Evolutionary conservation across 495 filamentous ascomycete genomes (phyloP).

Genomic region (Hypoxylon perforatum): DNA sequence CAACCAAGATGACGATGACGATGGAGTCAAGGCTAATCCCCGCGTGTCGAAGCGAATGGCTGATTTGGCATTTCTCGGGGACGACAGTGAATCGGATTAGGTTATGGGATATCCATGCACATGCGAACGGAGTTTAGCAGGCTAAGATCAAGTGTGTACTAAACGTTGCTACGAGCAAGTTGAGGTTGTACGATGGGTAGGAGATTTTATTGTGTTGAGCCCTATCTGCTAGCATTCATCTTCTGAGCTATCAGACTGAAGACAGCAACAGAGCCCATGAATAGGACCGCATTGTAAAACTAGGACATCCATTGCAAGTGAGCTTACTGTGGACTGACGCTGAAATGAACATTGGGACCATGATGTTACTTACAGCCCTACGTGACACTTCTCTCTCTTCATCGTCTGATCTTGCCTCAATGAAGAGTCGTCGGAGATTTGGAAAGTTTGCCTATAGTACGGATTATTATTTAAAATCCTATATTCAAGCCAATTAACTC

Average conservation of each 20-base stretch:
- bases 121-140: background rate
- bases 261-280: conserved; percentile 92
- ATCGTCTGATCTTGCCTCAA: conserved; percentile 90
- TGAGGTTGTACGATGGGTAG: background rate
- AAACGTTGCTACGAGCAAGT: conserved; percentile 3
- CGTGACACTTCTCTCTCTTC: conserved; percentile 96
- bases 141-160: background rate
- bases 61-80: conserved; percentile 57
- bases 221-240: conserved; percentile 59
- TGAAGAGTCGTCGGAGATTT: conserved; percentile 94
- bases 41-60: conserved; percentile 50
- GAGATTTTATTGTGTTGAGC: conserved; percentile 2
- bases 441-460: conserved; percentile 79
- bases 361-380: conserved; percentile 76
- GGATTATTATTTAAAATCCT: background rate
- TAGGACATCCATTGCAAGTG: conserved; percentile 45
- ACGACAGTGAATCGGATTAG: conserved; percentile 61
- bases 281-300: conserved; percentile 98
- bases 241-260: conserved; percentile 90
- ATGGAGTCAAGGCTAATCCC: conserved; percentile 39
- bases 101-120: conserved; percentile 41
- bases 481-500: background rate
- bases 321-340: background rate
- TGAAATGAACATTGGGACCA: background rate
- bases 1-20: conserved; percentile 50